Evolutionary conservation across 495 filamentous ascomycete genomes (phyloP).

Genomic region (Aspergillus leporis): DNA sequence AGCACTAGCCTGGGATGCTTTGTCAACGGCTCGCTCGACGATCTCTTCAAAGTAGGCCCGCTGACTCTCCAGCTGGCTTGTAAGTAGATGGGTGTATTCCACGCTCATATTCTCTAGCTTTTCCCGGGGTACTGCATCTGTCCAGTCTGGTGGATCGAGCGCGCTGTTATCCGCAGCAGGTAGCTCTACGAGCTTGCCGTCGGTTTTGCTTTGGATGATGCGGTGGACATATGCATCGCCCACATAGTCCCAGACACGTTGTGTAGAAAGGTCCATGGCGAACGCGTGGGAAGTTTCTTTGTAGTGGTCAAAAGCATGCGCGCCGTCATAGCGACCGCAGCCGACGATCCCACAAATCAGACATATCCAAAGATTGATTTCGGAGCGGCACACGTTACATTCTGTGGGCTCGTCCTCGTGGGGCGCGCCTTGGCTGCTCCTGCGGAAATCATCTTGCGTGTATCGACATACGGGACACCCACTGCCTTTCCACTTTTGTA

Average conservation of each 20-base stretch:
- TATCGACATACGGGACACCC: constrained; percentile 96
- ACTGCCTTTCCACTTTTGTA: constrained; percentile 92
- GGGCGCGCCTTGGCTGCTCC: constrained; percentile 26
- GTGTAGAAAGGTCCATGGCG: constrained; percentile 86
- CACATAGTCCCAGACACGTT: constrained; percentile 97
- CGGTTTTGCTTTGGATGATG: constrained; percentile 86
- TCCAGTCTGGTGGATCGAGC: constrained; percentile 46
- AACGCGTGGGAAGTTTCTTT: constrained; percentile 86
- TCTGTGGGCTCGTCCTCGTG: constrained; percentile 46
- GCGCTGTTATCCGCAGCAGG: constrained; percentile 53
- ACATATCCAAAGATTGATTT: constrained; percentile 87
- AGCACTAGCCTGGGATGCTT: constrained; percentile 71
- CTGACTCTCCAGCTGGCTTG: constrained; percentile 87
- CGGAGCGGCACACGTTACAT: constrained; percentile 74
- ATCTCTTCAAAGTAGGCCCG: constrained; percentile 93
- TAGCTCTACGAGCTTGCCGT: constrained; percentile 84
- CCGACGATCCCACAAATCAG: constrained; percentile 92
- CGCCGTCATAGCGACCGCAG: constrained; percentile 90
- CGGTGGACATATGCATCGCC: constrained; percentile 95
- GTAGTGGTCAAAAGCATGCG: constrained; percentile 93
- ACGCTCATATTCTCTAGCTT: constrained; percentile 91
- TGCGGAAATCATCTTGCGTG: constrained; percentile 60
- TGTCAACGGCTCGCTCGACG: constrained; percentile 87
- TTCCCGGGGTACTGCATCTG: constrained; percentile 78
- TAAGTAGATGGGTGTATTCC: constrained; percentile 93